These are phyloP conservation scores for Amanita phalloides DNA, from an alignment of 768 basidiomycete species.

Conservation along the genomic window DNA sequence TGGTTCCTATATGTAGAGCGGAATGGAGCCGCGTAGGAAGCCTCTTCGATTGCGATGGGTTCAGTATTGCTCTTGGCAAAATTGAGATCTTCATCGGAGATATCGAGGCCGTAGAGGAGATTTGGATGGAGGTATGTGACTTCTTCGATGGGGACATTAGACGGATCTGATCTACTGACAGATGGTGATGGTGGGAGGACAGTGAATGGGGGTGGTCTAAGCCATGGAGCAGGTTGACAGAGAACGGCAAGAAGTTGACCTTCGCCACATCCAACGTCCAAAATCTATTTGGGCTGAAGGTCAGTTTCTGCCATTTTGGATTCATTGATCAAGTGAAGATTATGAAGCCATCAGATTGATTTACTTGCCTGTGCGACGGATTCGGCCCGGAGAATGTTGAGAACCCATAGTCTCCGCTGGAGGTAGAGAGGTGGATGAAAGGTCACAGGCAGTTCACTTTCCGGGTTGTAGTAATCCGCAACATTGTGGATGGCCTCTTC, in stretches of 20 bases:
- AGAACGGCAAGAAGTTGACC: conserved; percentile 63
- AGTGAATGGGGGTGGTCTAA: conserved; percentile 28
- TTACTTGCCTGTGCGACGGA: conserved; percentile 37
- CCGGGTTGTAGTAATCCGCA: conserved; percentile 1
- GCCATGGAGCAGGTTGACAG: conserved; percentile 67
- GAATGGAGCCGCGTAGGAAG: conserved; percentile 12
- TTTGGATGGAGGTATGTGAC: conserved; percentile 43
- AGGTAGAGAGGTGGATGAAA: conserved; percentile 62
- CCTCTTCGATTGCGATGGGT: conserved; percentile 24
- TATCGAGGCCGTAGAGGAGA: conserved; percentile 60
- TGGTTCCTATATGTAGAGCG: conserved; percentile 17
- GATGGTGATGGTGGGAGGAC: conserved; percentile 20
- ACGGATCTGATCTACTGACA: conserved; percentile 13
- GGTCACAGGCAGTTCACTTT: conserved; percentile 38
- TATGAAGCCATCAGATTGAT: background rate
- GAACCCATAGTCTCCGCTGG: conserved; percentile 63
- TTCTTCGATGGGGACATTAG: conserved; percentile 6
- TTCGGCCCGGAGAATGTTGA: conserved; percentile 51
- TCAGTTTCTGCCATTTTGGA: background rate
- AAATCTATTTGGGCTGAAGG: conserved; percentile 32
- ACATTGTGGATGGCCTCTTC: background rate
- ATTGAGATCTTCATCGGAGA: conserved; percentile 40
- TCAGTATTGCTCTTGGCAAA: conserved; percentile 39
- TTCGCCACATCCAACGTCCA: conserved; percentile 82
- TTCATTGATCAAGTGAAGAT: conserved; percentile 3